Evolutionary conservation across 2,329 filamentous ascomycete genomes (phyloP), one percentile per base, ranked within the genome.

Genomic region (Teratosphaeria zuluensis): DNA sequence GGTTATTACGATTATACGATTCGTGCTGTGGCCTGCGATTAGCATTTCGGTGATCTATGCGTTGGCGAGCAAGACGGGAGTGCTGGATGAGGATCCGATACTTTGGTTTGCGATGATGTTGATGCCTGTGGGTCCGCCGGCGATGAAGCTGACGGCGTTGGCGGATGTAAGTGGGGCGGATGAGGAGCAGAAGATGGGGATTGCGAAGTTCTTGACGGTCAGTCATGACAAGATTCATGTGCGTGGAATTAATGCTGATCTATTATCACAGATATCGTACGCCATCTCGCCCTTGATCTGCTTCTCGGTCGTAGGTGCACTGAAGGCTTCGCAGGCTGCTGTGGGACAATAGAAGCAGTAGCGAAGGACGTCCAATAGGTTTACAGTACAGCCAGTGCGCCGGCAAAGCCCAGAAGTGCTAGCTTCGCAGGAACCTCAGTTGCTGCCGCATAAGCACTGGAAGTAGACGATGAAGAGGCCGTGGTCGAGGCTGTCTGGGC

Each of bases 51-150:
- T 81, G 1, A 77, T 88, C 7, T 87, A 81, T 63, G 64, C 70
- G 0, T 66, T 87, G 6, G 83, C 81, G 0, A 77, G 75, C 1
- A 77, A 75, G 57, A 86, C 84, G 0, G 62, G 65, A 0, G 46
- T 82, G 2, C 66, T 88, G 2, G 75, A 76, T 3, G 64, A 74
- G 2, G 85, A 88, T 66, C 84, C 84, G 0, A 81, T 88, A 63
- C 70, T 88, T 33, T 87, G 84, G 84, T 88, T 88, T 65, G 76
- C 73, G 2, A 78, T 84, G 78, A 84, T 84, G 81, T 65, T 84
- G 31, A 83, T 83, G 78, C 80, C 81, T 0, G 75, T 77, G 0
- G 81, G 81, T 0, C 81, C 80, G 21, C 79, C 80, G 1, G 80
- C 81, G 0, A 75, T 83, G 76, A 79, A 80, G 32, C 72, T 80